A percentile compares a stretch with the other conserved stretches of the same genome.
Evolutionary conservation across 192 early-diverging fungal species (phyloP).

Genomic region (Obelidium mucronatum): DNA sequence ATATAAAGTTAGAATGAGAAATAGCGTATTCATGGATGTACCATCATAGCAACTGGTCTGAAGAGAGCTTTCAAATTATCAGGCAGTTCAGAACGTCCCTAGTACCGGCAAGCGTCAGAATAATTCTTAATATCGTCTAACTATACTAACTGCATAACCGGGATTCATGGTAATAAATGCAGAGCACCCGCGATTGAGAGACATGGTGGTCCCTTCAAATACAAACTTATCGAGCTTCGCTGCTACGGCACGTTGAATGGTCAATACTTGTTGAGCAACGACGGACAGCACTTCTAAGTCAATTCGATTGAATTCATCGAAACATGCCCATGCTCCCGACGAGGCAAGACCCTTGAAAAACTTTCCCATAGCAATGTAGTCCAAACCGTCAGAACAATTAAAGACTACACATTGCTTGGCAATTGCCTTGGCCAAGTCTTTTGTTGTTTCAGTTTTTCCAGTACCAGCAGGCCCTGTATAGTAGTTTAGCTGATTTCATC

Average conservation of each 20-base stretch:
- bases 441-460: slow-evolving; percentile 68
- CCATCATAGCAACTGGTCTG: slow-evolving; percentile 71
- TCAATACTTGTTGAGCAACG: slow-evolving; percentile 68
- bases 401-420: slow-evolving; percentile 69
- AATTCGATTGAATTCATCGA: slow-evolving; percentile 72
- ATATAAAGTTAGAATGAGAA: slow-evolving; percentile 12
- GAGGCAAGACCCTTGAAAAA: slow-evolving; percentile 70
- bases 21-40: slow-evolving; percentile 14
- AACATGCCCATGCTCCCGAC: slow-evolving; percentile 69
- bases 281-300: slow-evolving; percentile 70
- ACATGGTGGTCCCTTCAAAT: slow-evolving; percentile 68
- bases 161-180: slow-evolving; percentile 73
- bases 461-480: slow-evolving; percentile 61
- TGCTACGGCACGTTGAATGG: slow-evolving; percentile 64
- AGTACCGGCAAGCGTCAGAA: not conserved
- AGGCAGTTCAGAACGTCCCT: slow-evolving; percentile 58
- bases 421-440: slow-evolving; percentile 70
- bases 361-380: slow-evolving; percentile 73
- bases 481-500: not conserved
- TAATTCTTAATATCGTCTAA: not conserved
- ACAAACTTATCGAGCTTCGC: slow-evolving; percentile 69
- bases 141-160: slow-evolving; percentile 59
- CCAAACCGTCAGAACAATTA: slow-evolving; percentile 71
- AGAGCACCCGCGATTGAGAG: slow-evolving; percentile 64
- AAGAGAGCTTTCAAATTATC: slow-evolving; percentile 72